Evolutionary conservation across 768 basidiomycete species (phyloP).

Genomic region (Calocybe cyanea): DNA sequence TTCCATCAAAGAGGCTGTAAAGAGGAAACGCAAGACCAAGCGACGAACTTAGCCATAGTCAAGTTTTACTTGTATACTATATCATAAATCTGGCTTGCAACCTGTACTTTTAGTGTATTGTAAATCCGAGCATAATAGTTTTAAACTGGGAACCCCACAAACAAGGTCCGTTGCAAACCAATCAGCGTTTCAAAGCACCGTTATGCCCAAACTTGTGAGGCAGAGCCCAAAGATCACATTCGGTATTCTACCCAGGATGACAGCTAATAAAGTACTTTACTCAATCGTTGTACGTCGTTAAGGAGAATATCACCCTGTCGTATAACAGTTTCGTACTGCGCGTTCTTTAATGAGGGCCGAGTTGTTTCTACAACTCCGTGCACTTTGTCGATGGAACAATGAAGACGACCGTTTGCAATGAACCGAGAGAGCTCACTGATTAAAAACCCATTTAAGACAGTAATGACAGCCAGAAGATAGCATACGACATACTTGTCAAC

Average conservation of each 20-base stretch:
- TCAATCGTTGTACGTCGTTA: slow-evolving; percentile 82
- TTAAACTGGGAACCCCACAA: too few species aligned
- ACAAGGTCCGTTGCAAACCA: too few species aligned
- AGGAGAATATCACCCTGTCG: slow-evolving; percentile 89
- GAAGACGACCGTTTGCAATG: slow-evolving; percentile 82
- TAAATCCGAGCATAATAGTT: too few species aligned
- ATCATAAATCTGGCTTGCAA: too few species aligned
- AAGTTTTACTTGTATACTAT: too few species aligned
- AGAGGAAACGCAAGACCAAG: slow-evolving; percentile 8
- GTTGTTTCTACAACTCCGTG: slow-evolving; percentile 91
- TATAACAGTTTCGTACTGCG: slow-evolving; percentile 90
- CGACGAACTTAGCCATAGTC: background rate
- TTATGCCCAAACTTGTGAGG: too few species aligned
- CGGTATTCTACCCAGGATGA: too few species aligned
- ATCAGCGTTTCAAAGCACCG: too few species aligned
- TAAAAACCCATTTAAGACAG: background rate
- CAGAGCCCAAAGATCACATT: too few species aligned
- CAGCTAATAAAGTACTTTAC: slow-evolving; percentile 71
- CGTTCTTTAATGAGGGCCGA: slow-evolving; percentile 61
- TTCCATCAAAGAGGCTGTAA: slow-evolving; percentile 1
- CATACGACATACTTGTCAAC: slow-evolving; percentile 70
- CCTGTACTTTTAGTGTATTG: too few species aligned
- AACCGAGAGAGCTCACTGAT: slow-evolving; percentile 85
- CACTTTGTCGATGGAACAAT: slow-evolving; percentile 93
- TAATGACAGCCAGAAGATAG: background rate